phyloP scores from a whole-genome alignment of 306 rosid genomes.

The Lathyrus aphaca region DNA sequence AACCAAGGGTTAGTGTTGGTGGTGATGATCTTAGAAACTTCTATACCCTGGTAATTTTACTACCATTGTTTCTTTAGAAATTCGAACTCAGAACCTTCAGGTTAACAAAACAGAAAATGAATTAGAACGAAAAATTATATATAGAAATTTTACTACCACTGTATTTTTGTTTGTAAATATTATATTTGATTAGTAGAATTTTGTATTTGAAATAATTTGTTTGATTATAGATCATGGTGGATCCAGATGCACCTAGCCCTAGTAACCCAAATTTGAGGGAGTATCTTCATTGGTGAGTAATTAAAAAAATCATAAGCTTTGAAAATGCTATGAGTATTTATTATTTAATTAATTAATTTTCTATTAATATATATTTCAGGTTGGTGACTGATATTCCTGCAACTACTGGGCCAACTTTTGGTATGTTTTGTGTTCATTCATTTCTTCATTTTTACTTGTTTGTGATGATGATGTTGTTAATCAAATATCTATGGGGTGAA shows the following conservation, averaged over 20 bases:
- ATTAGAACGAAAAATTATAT: no score
- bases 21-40: conserved; percentile 55
- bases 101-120: no score
- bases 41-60: conserved; percentile 45
- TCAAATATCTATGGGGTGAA: neutral
- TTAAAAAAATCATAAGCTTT: conserved; percentile 5
- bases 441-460: neutral
- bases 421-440: conserved; percentile 35
- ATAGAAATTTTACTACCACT: no score
- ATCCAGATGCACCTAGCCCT: conserved; percentile 55
- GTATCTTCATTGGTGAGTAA: conserved; percentile 52
- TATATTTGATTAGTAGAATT: neutral
- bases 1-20: conserved; percentile 47
- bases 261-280: conserved; percentile 48
- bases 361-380: conserved; percentile 46
- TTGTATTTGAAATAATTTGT: neutral
- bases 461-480: neutral
- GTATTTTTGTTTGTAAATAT: neutral
- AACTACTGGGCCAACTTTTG: conserved; percentile 72
- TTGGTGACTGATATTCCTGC: conserved; percentile 92
- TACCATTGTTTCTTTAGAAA: no score
- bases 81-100: no score
- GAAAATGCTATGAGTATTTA: neutral
- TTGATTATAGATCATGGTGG: conserved; percentile 36
- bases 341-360: neutral